Percentiles rank a stretch among this genome's conserved stretches.
Conservation (phyloP, 1,284 basidiomycete genomes). For the Singerocomus inundabilis region DNA sequence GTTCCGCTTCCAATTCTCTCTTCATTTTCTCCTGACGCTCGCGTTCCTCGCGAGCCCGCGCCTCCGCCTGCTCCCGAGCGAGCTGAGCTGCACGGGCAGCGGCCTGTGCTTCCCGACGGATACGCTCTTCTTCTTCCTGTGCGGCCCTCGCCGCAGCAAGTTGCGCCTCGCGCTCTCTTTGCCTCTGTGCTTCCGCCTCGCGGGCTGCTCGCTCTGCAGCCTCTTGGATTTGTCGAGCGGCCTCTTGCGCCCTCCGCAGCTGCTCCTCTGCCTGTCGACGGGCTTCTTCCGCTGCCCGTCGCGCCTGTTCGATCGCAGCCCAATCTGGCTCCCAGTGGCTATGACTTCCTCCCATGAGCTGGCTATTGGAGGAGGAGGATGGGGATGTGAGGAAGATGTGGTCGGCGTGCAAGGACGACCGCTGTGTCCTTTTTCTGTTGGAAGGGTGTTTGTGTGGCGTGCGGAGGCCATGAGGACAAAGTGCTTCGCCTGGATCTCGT, state of each 20-base stretch:
- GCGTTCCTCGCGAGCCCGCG: slow-evolving; percentile 26
- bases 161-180: slow-evolving; percentile 18
- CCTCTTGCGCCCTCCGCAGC: slow-evolving; percentile 22
- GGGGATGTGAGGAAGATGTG: not conserved
- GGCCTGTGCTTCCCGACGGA: slow-evolving; percentile 21
- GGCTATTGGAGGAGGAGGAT: too few species aligned
- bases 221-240: slow-evolving; percentile 22
- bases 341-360: slow-evolving; percentile 28
- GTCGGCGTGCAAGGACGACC: not conserved
- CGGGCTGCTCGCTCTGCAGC: slow-evolving; percentile 25
- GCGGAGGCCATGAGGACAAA: not conserved
- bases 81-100: slow-evolving; percentile 21
- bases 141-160: slow-evolving; percentile 26
- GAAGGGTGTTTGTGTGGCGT: not conserved
- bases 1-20: slow-evolving; percentile 25
- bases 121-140: slow-evolving; percentile 22
- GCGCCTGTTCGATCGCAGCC: slow-evolving; percentile 26
- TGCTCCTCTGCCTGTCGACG: slow-evolving; percentile 25
- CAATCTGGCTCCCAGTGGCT: slow-evolving; percentile 29
- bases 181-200: slow-evolving; percentile 21
- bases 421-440: not conserved
- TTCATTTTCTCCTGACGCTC: slow-evolving; percentile 23
- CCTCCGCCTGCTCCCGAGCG: slow-evolving; percentile 27
- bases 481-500: not conserved
- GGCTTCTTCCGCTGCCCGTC: slow-evolving; percentile 23